Conservation (phyloP, 2,329 filamentous ascomycete species). For the Fusarium scirpi region DNA sequence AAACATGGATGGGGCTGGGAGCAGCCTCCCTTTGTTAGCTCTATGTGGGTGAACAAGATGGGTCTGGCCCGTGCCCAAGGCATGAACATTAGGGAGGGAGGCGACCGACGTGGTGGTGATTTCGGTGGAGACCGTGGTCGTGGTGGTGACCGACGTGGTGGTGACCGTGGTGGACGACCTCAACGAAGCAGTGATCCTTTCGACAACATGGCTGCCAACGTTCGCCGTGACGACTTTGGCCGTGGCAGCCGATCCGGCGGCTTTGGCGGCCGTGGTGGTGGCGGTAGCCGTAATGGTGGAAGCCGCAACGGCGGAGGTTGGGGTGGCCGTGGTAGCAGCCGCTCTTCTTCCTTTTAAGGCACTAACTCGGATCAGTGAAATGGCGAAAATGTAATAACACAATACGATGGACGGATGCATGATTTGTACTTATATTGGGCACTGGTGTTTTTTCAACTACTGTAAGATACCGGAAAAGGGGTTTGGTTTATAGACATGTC, state of each 20-base stretch:
- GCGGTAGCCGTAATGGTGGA: constrained; percentile 2
- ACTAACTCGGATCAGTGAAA: background rate
- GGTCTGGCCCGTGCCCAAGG: constrained; percentile 48
- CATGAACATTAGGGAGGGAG: constrained; percentile 51
- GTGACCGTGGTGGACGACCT: constrained; percentile 22
- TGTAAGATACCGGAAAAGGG: constrained; percentile 45
- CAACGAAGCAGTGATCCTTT: constrained; percentile 41
- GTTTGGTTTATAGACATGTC: constrained; percentile 44
- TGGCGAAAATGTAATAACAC: constrained; percentile 40
- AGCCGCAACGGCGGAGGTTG: background rate
- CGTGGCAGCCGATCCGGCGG: constrained; percentile 25
- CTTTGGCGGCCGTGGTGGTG: constrained; percentile 26
- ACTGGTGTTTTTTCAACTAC: constrained; percentile 39
- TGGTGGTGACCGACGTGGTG: constrained; percentile 6
- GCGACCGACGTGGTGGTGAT: constrained; percentile 9
- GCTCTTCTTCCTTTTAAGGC: constrained; percentile 24
- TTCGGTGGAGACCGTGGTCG: constrained; percentile 7
- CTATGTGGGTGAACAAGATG: constrained; percentile 48
- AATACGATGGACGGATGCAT: constrained; percentile 36
- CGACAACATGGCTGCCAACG: constrained; percentile 43
- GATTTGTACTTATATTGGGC: constrained; percentile 47
- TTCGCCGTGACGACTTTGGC: constrained; percentile 44
- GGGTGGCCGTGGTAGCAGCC: background rate
- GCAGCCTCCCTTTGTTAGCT: constrained; percentile 57
- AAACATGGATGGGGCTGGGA: constrained; percentile 64